Evolutionary conservation across 805 yeast genomes (phyloP), one percentile per base, ranked within the genome.

Genomic region (Hanseniaspora mollemarum): DNA sequence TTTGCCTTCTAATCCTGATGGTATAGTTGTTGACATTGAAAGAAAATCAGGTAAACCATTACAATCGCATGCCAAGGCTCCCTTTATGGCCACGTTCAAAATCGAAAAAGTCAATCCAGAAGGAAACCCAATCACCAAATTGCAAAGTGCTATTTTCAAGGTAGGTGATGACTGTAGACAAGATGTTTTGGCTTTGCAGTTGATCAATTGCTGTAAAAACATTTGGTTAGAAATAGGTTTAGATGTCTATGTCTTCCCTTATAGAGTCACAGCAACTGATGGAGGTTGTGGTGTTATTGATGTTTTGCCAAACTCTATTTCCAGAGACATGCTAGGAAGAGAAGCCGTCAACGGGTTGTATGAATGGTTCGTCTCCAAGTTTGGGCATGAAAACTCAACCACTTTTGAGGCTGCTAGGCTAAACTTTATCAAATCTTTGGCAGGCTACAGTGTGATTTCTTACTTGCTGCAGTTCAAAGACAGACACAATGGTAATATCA

Each of bases 211-310:
- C 33, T 92, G 94, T 72, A 76, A 95, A 59, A 80, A 90, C 40
- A 85, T 92, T 48, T 92, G 96, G 94, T 77, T 78, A 55, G 75
- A 78, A 56, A 79, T 84, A 12, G 97, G 97, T 1, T 71, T 92
- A 55, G 97, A 92, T 64, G 75, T 90, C 39, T 92, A 73, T 65
- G 94, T 92, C 24, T 94, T 78, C 68, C 98, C 99, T 1, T 77
- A 92, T 66, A 71, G 96, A 57, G 98, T 92, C 24, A 88, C 96
- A 0, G 98, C 99, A 1, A 92, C 99, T 9, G 96, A 95, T 2
- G 97, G 98, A 1, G 98, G 99, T 0, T 88, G 97, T 70, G 99
- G 99, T 67, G 94, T 92, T 40, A 92, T 92, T 69, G 99, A 94
- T 64, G 98, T 94, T 29, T 73, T 92, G 57, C 98, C 98, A 31